These are phyloP conservation scores for Sclerotinia trifoliorum DNA, from an alignment of 2,329 filamentous ascomycete species.

Conservation along the genomic window DNA sequence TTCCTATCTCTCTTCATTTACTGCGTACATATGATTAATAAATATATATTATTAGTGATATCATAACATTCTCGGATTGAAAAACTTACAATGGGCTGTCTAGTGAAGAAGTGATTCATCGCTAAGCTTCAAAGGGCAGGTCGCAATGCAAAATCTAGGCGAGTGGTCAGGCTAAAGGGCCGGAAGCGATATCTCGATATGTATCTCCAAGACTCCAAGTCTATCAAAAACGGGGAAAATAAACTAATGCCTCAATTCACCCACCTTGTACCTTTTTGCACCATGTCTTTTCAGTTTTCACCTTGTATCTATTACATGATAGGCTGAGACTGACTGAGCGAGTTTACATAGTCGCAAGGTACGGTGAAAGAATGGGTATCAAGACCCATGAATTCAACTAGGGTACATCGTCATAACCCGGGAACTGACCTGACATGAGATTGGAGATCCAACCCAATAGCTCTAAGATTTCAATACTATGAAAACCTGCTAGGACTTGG, in stretches of 20 bases:
- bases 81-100: not conserved
- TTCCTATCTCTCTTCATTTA: conserved; percentile 8
- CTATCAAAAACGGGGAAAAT: conserved; percentile 12
- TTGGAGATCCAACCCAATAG: not conserved
- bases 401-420: conserved; percentile 11
- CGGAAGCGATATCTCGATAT: conserved; percentile 12
- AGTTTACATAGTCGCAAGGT: conserved; percentile 4
- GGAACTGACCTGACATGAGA: conserved; percentile 7
- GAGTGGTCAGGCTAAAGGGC: not conserved
- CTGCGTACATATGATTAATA: not conserved
- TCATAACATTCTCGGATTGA: not conserved
- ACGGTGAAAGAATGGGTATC: not conserved
- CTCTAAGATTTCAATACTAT: not conserved
- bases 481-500: too few species aligned
- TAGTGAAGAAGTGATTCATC: not conserved
- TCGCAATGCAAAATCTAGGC: not conserved
- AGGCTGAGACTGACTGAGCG: not conserved
- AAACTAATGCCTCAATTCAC: not conserved
- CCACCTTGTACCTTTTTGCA: conserved; percentile 1
- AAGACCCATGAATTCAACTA: not conserved
- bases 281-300: not conserved
- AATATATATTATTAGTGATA: conserved; percentile 11
- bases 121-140: conserved; percentile 16
- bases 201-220: not conserved
- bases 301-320: not conserved